Conservation (phyloP, 225 moss, liverwort and hornwort genomes). For the Rhytidiadelphus loreus region DNA sequence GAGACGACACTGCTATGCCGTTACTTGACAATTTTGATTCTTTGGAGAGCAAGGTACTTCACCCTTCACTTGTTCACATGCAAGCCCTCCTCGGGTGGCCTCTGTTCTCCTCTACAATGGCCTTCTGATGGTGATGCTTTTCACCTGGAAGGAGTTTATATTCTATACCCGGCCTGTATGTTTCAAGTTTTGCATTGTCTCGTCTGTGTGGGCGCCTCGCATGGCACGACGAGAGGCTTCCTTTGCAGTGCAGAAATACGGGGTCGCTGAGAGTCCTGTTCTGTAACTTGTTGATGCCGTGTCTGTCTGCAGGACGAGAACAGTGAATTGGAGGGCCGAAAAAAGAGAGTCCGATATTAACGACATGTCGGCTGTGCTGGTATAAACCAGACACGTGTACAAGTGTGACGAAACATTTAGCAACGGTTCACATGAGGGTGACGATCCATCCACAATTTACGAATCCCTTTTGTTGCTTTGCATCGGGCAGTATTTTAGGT, state of each 20-base stretch:
- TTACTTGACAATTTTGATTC: conserved; percentile 98
- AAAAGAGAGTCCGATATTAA: conserved; percentile 86
- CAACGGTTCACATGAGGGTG: conserved; percentile 13
- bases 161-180: not conserved
- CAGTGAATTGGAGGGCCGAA: conserved; percentile 71
- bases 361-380: conserved; percentile 25
- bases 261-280: not conserved
- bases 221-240: not conserved
- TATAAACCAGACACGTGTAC: conserved; percentile 51
- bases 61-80: not conserved
- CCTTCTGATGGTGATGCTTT: not conserved
- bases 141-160: not conserved
- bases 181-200: not conserved
- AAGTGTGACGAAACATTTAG: conserved; percentile 40
- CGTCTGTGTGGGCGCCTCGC: not conserved
- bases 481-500: conserved; percentile 10
- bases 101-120: not conserved
- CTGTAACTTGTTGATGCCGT: not conserved
- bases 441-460: conserved; percentile 2
- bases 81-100: not conserved
- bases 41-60: conserved; percentile 71
- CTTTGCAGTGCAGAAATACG: not conserved
- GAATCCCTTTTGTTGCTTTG: not conserved
- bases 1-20: conserved; percentile 71
- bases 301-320: conserved; percentile 56